Evolutionary conservation across 106 monocot species (phyloP), one percentile per base, ranked within the genome.

Genomic region (Dactylorhiza incarnata): DNA sequence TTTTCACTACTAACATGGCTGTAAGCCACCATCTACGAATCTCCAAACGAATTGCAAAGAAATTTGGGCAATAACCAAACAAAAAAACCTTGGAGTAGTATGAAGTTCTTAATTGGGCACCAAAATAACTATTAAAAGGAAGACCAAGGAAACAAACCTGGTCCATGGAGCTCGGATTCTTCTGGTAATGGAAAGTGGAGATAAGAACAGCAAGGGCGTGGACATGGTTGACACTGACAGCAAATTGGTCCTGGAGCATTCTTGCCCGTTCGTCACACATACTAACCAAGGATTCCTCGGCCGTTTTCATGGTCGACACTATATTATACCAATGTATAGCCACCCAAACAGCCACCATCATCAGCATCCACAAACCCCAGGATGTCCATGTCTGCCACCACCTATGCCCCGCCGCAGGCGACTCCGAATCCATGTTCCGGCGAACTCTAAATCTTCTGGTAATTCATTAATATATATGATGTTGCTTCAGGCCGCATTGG

Each of bases 231-330:
- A 95, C 92, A 49, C 87, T 90, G 22, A 95, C 92, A 12, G 88
- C 86, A 51, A 95, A 92, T 90, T 92, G 95, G 70, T 95, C 95
- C 83, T 95, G 92, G 20, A 95, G 79, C 95, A 95, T 92, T 71
- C 92, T 82, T 4, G 92, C 88, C 17, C 95, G 73, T 74, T 95
- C 92, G 51, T 95, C 95, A 24, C 95, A 95, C 95, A 95, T 92
- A 76, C 87, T 92, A 29, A 90, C 81, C 53, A 95, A 75, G 24
- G 76, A 73, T 65, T 86, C 85, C 77, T 88, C 84, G 0, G 92
- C 95, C 53, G 79, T 83, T 54, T 62, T 82, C 85, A 85, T 83
- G 74, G 78, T 86, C 44, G 77, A 69, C 17, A 43, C 75, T 45
- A 79, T 5, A 23, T 82, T 74, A 23, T 85, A 72, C 74, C 85